Conservation (phyloP, 768 basidiomycete species). For the Auriscalpium microsporum region DNA sequence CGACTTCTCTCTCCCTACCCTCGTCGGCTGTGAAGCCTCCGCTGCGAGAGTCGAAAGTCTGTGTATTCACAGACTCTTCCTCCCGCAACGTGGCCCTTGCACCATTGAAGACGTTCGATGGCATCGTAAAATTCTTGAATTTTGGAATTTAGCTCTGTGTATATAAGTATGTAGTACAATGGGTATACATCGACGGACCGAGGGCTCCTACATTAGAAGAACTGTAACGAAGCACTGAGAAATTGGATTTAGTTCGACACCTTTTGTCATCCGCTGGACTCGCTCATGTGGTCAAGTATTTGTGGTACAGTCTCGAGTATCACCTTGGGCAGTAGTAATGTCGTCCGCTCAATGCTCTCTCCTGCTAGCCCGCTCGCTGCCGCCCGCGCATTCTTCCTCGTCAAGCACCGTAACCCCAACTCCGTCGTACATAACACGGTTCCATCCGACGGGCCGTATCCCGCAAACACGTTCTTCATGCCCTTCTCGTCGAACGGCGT, state of each 20-base stretch:
- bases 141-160: no score
- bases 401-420: slow-evolving; percentile 59
- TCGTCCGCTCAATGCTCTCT: slow-evolving; percentile 44
- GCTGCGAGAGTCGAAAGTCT: neutral
- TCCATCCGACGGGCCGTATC: slow-evolving; percentile 36
- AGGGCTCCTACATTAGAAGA: no score
- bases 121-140: no score
- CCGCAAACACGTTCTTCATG: slow-evolving; percentile 59
- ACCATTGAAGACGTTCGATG: neutral
- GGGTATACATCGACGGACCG: no score
- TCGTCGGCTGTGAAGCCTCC: neutral
- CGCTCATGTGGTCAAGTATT: slow-evolving; percentile 27
- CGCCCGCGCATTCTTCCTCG: slow-evolving; percentile 29
- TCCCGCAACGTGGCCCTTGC: neutral
- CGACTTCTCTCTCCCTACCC: neutral
- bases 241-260: no score
- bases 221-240: no score
- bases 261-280: neutral
- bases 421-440: slow-evolving; percentile 61
- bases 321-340: slow-evolving; percentile 66
- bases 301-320: slow-evolving; percentile 64
- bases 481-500: slow-evolving; percentile 38
- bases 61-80: neutral
- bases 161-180: no score
- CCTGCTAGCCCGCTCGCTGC: slow-evolving; percentile 26